Evolutionary conservation across 257 asterid species (phyloP).

Genomic region (Solanum virginianum): DNA sequence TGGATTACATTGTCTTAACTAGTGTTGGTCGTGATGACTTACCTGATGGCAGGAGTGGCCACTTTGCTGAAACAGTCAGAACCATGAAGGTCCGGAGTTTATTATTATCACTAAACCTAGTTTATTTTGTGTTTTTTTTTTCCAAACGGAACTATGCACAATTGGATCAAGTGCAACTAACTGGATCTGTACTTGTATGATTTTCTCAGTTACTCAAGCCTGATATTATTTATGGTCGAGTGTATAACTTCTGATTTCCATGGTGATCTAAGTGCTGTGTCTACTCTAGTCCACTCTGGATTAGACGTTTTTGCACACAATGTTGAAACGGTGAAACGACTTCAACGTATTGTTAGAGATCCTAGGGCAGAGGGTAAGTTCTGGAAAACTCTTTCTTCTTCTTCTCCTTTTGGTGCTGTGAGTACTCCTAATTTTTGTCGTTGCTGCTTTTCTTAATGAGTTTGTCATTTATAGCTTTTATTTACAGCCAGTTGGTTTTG

Average conservation of each 20-base stretch:
- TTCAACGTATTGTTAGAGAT: constrained; percentile 92
- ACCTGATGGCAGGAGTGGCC: constrained; percentile 96
- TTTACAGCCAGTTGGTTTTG: neutral
- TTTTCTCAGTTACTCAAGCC: constrained; percentile 66
- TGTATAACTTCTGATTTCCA: constrained; percentile 96
- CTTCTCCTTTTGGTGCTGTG: neutral
- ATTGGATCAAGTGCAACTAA: neutral
- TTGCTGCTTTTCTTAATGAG: neutral
- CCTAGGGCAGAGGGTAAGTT: constrained; percentile 88
- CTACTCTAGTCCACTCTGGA: constrained; percentile 69
- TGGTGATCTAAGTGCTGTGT: constrained; percentile 77
- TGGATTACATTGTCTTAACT: constrained; percentile 89
- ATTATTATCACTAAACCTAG: neutral
- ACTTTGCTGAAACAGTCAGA: constrained; percentile 90
- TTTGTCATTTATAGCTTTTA: neutral
- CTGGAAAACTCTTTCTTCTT: neutral
- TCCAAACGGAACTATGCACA: neutral
- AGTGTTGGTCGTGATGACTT: constrained; percentile 94
- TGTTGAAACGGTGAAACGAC: constrained; percentile 74
- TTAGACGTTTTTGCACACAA: constrained; percentile 97
- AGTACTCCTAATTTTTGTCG: neutral
- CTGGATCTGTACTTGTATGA: neutral
- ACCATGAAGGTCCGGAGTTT: constrained; percentile 62
- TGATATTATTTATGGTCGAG: constrained; percentile 85
- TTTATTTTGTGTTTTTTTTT: neutral